Percentiles rank a stretch among this genome's conserved stretches.
These are phyloP conservation scores for Metarhizium guizhouense DNA, from an alignment of 2,329 filamentous ascomycete species.

Conservation along the genomic window DNA sequence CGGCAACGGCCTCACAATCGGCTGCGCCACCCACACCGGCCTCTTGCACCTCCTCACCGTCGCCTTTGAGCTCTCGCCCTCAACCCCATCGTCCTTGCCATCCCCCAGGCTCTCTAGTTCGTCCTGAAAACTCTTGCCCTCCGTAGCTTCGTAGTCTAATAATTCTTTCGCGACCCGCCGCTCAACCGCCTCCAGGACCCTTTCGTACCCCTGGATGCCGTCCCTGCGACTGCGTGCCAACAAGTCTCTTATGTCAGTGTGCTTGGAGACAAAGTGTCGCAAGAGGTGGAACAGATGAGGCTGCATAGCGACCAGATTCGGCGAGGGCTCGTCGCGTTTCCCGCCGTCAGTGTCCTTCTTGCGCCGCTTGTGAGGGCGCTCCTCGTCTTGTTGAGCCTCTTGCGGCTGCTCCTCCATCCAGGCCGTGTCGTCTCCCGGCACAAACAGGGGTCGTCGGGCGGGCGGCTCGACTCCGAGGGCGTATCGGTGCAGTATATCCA, in stretches of 20 bases:
- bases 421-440: constrained; percentile 47
- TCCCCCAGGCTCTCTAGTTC: constrained; percentile 18
- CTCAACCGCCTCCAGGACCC: constrained; percentile 68
- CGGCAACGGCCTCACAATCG: constrained; percentile 76
- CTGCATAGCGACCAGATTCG: constrained; percentile 74
- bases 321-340: constrained; percentile 32
- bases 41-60: constrained; percentile 66
- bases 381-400: constrained; percentile 26
- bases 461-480: constrained; percentile 61
- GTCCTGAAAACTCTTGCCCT: constrained; percentile 39
- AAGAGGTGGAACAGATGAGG: constrained; percentile 90
- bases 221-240: constrained; percentile 60
- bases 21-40: constrained; percentile 86
- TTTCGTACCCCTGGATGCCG: constrained; percentile 69
- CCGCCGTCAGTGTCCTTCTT: constrained; percentile 27
- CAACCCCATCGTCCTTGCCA: constrained; percentile 23
- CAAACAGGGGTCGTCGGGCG: constrained; percentile 60
- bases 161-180: constrained; percentile 63
- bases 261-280: constrained; percentile 66
- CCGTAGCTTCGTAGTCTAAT: constrained; percentile 51
- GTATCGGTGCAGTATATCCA: constrained; percentile 81
- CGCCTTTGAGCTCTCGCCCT: constrained; percentile 51
- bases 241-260: constrained; percentile 80
- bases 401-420: constrained; percentile 31
- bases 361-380: constrained; percentile 44